A percentile compares a stretch with the other conserved stretches of the same genome.
Evolutionary conservation across 2,329 filamentous ascomycete species (phyloP).

Genomic region (Ascosphaera aggregata): DNA sequence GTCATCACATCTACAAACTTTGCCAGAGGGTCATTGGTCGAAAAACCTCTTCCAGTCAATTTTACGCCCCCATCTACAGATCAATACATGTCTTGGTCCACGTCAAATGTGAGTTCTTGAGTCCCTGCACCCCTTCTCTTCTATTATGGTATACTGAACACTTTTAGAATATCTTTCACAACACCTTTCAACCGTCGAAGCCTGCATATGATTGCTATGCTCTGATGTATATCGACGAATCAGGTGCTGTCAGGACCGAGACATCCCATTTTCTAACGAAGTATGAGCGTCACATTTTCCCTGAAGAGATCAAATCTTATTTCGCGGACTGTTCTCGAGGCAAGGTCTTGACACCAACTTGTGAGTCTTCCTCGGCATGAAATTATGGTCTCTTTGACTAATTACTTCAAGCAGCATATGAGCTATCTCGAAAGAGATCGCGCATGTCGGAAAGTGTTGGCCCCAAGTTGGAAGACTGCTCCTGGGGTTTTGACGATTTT

Average conservation of each 20-base stretch:
- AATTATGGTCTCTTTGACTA: neutral
- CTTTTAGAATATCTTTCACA: neutral
- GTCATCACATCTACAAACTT: neutral
- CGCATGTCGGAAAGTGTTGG: neutral
- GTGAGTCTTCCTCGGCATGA: neutral
- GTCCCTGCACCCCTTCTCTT: neutral
- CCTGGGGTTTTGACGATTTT: neutral
- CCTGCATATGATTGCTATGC: conserved; percentile 4
- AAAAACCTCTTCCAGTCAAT: neutral
- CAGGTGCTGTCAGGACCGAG: conserved; percentile 4
- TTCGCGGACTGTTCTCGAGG: neutral
- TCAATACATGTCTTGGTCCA: neutral
- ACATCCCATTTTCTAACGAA: conserved; percentile 4
- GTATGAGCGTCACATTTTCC: conserved; percentile 4
- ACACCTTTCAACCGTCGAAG: neutral
- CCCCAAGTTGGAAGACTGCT: neutral
- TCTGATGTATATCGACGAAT: conserved; percentile 4
- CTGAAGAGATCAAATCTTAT: conserved; percentile 1
- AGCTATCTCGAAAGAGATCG: neutral
- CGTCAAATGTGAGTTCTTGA: neutral
- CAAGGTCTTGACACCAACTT: neutral
- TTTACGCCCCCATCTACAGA: neutral
- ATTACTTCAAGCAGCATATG: neutral
- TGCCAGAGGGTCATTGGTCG: neutral
- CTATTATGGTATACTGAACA: too few relatives aligned